Evolutionary conservation across 148 eudicot genomes (phyloP).

Genomic region (Persicaria tinctoria): DNA sequence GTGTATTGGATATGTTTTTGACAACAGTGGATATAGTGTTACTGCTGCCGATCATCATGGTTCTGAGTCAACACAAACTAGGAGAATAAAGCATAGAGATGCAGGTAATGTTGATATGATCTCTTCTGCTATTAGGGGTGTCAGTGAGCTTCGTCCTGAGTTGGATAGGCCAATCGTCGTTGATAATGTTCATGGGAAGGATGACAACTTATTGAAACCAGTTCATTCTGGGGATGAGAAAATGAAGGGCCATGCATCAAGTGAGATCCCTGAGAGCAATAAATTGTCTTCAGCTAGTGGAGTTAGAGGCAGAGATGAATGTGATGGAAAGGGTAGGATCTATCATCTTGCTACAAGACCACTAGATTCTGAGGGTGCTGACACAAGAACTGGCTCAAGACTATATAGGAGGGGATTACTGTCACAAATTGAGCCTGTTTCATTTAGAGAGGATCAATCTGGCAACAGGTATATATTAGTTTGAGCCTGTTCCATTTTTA

Average conservation of each 20-base stretch:
- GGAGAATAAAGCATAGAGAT: slow-evolving; percentile 12
- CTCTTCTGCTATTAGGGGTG: slow-evolving; percentile 11
- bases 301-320: slow-evolving; percentile 14
- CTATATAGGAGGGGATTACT: slow-evolving; percentile 22
- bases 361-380: slow-evolving; percentile 21
- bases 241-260: slow-evolving; percentile 9
- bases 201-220: slow-evolving; percentile 12
- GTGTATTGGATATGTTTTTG: slow-evolving; percentile 19
- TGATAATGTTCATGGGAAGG: slow-evolving; percentile 6
- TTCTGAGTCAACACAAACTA: slow-evolving; percentile 12
- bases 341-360: slow-evolving; percentile 1
- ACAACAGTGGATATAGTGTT: slow-evolving; percentile 12
- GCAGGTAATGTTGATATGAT: slow-evolving; percentile 2
- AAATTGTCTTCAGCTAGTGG: slow-evolving; percentile 18
- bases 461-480: slow-evolving; percentile 30
- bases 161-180: slow-evolving; percentile 3
- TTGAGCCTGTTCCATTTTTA: neutral
- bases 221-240: slow-evolving; percentile 16
- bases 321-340: slow-evolving; percentile 11
- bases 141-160: neutral
- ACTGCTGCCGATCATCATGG: slow-evolving; percentile 15
- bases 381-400: slow-evolving; percentile 19
- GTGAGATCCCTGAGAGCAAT: slow-evolving; percentile 17
- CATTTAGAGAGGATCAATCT: slow-evolving; percentile 19
- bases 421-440: slow-evolving; percentile 21